phyloP scores from a whole-genome alignment of 2,329 filamentous ascomycete species.

The Trichoderma guizhouense region DNA sequence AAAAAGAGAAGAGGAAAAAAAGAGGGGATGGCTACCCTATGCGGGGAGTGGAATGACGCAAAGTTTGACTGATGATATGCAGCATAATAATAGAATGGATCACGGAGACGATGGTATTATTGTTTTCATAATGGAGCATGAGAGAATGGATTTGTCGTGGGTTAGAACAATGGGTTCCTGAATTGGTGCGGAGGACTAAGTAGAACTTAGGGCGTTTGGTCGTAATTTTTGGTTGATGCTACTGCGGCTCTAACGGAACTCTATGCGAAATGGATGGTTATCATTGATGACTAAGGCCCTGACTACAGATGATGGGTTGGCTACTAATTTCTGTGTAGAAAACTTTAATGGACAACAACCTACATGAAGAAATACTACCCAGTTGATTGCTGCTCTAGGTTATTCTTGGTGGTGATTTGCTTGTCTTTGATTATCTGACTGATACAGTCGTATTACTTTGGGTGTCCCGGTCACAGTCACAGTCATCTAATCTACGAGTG shows the following conservation, averaged over 20 bases:
- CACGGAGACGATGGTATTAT: background rate
- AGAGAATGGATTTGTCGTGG: background rate
- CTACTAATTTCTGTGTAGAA: background rate
- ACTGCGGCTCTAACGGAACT: conserved; percentile 7
- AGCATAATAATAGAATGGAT: background rate
- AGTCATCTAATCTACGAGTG: background rate
- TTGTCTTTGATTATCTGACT: background rate
- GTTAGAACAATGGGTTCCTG: background rate
- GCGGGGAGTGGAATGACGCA: background rate
- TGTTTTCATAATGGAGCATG: background rate
- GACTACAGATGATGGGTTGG: background rate
- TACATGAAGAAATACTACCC: background rate
- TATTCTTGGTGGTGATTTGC: background rate
- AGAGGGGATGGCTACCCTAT: conserved; percentile 5
- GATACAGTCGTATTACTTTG: background rate
- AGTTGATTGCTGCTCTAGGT: background rate
- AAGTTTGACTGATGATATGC: background rate
- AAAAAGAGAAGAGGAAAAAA: background rate
- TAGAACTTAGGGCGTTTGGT: background rate
- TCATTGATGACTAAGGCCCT: background rate
- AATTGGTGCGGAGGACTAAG: background rate
- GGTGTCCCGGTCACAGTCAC: background rate
- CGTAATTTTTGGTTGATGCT: background rate
- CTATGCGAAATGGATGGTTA: background rate
- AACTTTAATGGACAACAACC: background rate